Base-by-base conservation (phyloP, 2,329 filamentous ascomycete species). In the Penicillium aurantiogriseum region DNA sequence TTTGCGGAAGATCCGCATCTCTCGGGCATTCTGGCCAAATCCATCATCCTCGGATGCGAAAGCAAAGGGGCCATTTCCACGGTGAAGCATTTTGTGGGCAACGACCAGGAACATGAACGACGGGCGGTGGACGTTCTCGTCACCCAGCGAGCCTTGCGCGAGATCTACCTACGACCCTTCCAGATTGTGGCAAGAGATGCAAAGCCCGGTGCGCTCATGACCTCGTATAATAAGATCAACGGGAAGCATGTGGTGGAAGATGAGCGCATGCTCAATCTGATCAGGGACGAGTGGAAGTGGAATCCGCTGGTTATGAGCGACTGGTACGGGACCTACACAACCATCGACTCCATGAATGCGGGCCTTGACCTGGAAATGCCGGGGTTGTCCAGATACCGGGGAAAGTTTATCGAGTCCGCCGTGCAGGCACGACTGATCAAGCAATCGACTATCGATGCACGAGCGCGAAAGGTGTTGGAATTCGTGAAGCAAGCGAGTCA, bases 21-120 rank as follows among this genome's bases (percentile, higher is more conserved):
- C 9, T 60, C 64, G 15, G 66, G 67, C 2, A 60, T 38, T 21
- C 17, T 69, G 33, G 66, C 67, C 8, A 57, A 52, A 11, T 54
- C 51, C 1, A 61, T 62, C 27, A 86, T 90, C 66, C 84, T 81
- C 21, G 88, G 88, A 9, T 77, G 88, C 50, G 88, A 92, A 68
- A 85, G 85, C 27, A 85, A 83, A 52, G 85, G 87, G 1, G 80
- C 92, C 38, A 84, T 85, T 10, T 88, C 89, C 17, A 88, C 88
- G 0, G 86, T 91, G 63, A 92, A 92, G 76, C 89, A 74, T 51
- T 73, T 69, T 35, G 71, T 74, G 17, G 65, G 66, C 33, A 74
- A 74, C 50, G 72, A 74, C 50, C 68, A 69, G 55, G 72, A 74
- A 38, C 65, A 72, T 51, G 67, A 71, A 50, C 62, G 72, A 19